A percentile compares a stretch with the other conserved stretches of the same genome.
Evolutionary conservation across 257 asterid genomes (phyloP).

Genomic region (Echites panduratus): DNA sequence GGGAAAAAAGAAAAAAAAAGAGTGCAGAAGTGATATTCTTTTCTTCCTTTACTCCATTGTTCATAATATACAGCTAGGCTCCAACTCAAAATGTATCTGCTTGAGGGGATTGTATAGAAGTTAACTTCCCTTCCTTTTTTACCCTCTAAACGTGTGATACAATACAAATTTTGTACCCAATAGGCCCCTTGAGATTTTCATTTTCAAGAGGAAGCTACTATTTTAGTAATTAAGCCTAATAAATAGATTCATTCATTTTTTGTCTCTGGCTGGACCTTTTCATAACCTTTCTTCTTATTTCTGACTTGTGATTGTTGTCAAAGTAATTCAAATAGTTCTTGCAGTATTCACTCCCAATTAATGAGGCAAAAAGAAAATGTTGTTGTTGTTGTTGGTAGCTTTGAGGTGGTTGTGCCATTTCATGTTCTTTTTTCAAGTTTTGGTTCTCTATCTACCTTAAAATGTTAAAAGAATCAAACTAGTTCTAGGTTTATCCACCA

Average conservation of each 20-base stretch:
- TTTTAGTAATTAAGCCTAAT: slow-evolving; percentile 5
- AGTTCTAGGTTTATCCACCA: neutral
- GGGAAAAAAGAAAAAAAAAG: neutral
- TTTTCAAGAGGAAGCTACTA: slow-evolving; percentile 9
- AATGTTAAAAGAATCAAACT: neutral
- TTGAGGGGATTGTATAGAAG: slow-evolving; percentile 26
- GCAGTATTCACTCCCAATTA: neutral
- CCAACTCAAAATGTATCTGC: slow-evolving; percentile 14
- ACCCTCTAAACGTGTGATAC: neutral
- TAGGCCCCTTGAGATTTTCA: slow-evolving; percentile 13
- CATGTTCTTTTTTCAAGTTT: neutral
- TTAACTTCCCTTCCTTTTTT: slow-evolving; percentile 13
- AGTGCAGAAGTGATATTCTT: slow-evolving; percentile 20
- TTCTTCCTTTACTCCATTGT: slow-evolving; percentile 18
- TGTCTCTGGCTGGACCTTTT: neutral
- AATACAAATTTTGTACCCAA: slow-evolving; percentile 14
- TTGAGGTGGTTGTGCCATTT: neutral
- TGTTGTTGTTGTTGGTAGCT: neutral
- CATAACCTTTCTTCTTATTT: neutral
- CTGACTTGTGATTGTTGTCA: neutral
- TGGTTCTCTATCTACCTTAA: neutral
- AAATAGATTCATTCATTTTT: slow-evolving; percentile 18
- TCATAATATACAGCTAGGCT: slow-evolving; percentile 32
- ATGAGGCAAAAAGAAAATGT: neutral
- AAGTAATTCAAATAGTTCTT: too few species aligned